Evolutionary conservation across 116 monocot genomes (phyloP).

Genomic region (Phalaenopsis hybrid): DNA sequence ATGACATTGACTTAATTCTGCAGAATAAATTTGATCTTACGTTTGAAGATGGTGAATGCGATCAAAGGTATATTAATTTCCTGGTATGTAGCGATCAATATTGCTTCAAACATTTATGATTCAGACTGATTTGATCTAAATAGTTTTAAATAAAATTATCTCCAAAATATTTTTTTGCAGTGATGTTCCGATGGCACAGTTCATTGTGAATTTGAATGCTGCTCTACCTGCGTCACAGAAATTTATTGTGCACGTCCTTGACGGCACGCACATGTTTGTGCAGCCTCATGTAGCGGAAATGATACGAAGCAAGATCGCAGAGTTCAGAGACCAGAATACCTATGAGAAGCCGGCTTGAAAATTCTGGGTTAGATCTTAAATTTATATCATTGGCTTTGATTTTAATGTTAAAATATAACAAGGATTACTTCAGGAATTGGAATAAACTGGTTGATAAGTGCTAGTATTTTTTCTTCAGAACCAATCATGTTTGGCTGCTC

Average conservation of each 20-base stretch:
- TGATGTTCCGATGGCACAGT: constrained; percentile 55
- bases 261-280: constrained; percentile 53
- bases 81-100: constrained; percentile 22
- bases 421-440: too few relatives aligned
- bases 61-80: constrained; percentile 54
- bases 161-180: constrained; percentile 13
- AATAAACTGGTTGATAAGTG: too few relatives aligned
- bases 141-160: background rate
- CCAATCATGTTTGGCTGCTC: too few relatives aligned
- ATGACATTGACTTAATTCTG: background rate
- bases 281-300: constrained; percentile 40
- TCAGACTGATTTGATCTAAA: background rate
- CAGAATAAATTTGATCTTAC: background rate
- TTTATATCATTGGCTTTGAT: background rate
- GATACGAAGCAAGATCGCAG: constrained; percentile 42
- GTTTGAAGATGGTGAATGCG: constrained; percentile 45
- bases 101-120: background rate
- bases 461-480: too few relatives aligned
- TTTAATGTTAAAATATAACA: too few relatives aligned
- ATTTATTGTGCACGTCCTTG: constrained; percentile 49
- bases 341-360: constrained; percentile 46
- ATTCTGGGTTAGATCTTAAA: background rate
- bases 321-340: constrained; percentile 51
- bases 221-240: constrained; percentile 39
- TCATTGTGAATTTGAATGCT: constrained; percentile 41